Evolutionary conservation across 2,329 filamentous ascomycete species (phyloP), one percentile per base, ranked within the genome.

Genomic region (Sodiomyces alkalinus): DNA sequence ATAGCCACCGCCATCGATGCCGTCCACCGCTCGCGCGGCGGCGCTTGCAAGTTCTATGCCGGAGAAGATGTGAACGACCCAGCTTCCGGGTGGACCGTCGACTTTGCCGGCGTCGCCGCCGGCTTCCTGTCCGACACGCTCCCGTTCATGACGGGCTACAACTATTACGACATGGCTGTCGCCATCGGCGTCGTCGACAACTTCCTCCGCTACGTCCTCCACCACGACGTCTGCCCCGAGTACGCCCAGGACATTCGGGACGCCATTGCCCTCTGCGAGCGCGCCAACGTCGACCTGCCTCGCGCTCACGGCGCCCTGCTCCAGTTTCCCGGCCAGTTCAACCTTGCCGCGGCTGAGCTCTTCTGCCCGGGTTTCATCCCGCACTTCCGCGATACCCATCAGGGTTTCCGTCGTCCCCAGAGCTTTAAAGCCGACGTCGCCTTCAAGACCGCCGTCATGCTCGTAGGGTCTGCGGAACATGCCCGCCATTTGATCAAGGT

Each of bases 141-240:
- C 0, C 21, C 34, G 5, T 63, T 60, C 22, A 55, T 68, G 20
- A 68, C 69, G 20, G 60, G 68, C 12, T 68, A 70, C 27, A 64
- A 73, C 9, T 59, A 53, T 11, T 46, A 54, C 0, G 52, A 63
- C 9, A 62, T 85, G 35, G 53, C 64, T n/a, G 51, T 64, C 6
- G 73, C 72, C 3, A 70, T 75, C 13, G 63, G 67, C 19, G 69
- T 92, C 1, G 62, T 94, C 22, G 69, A 72, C 34, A 92, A 90
- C 45, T 96, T 96, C 46, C 69, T 93, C 37, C 80, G 82, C 38
- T 98, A 94, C 40, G 60, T 96, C 1, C 60, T 86, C 7, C 69
- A 79, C 34, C 86, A 96, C 44, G 68, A 80, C 20, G 87, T 92
- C 11, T 93, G 85, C 43, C 77, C 80, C 0, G 90, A 96, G 48